phyloP scores from a whole-genome alignment of 495 filamentous ascomycete genomes.

The Chaetomium cochliodes region DNA sequence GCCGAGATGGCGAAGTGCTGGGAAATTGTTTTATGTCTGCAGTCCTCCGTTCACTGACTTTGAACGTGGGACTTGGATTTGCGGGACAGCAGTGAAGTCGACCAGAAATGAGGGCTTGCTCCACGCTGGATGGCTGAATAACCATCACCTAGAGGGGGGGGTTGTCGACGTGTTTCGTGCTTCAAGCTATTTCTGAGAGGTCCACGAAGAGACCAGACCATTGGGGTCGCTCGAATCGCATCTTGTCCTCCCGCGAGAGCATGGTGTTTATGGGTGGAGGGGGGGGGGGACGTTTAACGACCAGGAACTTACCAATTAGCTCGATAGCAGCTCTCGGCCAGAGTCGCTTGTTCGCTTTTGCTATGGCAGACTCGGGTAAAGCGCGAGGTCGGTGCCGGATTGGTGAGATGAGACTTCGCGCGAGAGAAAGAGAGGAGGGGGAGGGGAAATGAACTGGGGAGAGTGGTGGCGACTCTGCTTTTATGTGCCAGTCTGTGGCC shows the following conservation, averaged over 20 bases:
- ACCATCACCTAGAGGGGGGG: background rate
- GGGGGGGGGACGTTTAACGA: background rate
- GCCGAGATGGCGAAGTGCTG: background rate
- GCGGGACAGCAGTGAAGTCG: background rate
- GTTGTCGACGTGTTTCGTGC: constrained; percentile 2
- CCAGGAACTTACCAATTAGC: constrained; percentile 33
- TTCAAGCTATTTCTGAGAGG: background rate
- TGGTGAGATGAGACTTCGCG: constrained; percentile 27
- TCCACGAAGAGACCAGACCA: constrained; percentile 1
- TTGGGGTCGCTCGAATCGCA: constrained; percentile 12
- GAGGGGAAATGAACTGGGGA: constrained; percentile 18
- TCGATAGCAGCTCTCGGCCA: constrained; percentile 21
- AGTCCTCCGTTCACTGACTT: background rate
- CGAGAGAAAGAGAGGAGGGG: constrained; percentile 25
- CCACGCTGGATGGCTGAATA: background rate
- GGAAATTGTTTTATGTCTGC: background rate
- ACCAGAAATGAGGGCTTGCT: background rate
- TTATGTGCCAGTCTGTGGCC: constrained; percentile 17
- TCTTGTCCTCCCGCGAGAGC: constrained; percentile 22
- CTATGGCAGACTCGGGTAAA: constrained; percentile 15
- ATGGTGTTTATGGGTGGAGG: background rate
- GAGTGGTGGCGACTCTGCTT: constrained; percentile 28
- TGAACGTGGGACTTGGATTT: background rate
- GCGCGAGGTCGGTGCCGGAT: constrained; percentile 21
- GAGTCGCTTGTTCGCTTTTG: constrained; percentile 23